Evolutionary conservation across 2,329 filamentous ascomycete genomes (phyloP).

Genomic region (Colletotrichum horii): DNA sequence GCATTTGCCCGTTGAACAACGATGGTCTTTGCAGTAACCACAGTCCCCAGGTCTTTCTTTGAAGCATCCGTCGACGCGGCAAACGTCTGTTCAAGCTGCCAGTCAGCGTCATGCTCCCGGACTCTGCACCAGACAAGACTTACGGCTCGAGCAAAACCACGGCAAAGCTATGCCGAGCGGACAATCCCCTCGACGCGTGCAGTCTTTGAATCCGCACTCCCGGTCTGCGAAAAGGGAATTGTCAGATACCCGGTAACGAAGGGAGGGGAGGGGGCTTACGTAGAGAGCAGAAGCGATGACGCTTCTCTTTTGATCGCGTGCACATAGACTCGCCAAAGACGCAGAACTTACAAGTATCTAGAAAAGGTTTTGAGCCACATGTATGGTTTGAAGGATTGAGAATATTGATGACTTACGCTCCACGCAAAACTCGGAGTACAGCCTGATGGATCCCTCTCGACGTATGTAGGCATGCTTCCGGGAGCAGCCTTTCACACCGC

Average conservation of each 20-base stretch:
- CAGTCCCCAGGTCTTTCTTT: conserved; percentile 2
- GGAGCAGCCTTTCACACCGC: conserved; percentile 6
- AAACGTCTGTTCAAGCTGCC: not conserved
- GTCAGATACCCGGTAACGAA: not conserved
- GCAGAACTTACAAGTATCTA: conserved; percentile 14
- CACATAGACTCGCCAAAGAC: conserved; percentile 7
- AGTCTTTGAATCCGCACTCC: not conserved
- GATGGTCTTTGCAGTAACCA: conserved; percentile 11
- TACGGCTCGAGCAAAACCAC: conserved; percentile 17
- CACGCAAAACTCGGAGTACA: conserved; percentile 17
- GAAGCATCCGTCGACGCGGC: not conserved
- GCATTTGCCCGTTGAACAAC: not conserved
- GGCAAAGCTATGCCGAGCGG: conserved; percentile 1
- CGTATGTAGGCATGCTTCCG: conserved; percentile 16
- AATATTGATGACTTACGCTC: not conserved
- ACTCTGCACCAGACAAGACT: not conserved
- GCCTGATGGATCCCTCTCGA: not conserved
- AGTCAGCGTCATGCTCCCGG: not conserved
- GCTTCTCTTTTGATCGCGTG: conserved; percentile 5
- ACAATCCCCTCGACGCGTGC: conserved; percentile 3
- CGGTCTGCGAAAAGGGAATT: not conserved
- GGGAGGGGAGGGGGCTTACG: not conserved
- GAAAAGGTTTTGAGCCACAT: not conserved
- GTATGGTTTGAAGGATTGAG: not conserved
- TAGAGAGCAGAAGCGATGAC: conserved; percentile 4